phyloP scores from a whole-genome alignment of 2,329 filamentous ascomycete genomes.

The Teratosphaeria gauchensis region DNA sequence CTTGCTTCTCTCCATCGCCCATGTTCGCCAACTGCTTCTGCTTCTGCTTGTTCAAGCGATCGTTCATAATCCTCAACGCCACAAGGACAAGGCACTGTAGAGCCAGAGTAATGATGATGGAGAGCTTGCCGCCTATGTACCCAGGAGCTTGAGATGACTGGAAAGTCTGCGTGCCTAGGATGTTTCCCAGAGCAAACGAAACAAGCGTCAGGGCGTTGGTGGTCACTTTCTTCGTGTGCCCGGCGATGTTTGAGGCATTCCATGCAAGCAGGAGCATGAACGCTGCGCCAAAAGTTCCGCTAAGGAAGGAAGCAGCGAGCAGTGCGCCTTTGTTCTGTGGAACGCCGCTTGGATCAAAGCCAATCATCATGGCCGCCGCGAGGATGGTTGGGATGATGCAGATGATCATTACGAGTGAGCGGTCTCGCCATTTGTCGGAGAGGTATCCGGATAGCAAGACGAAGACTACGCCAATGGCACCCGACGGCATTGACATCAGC shows the following conservation, averaged over 20 bases:
- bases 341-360: conserved; percentile 22
- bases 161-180: conserved; percentile 38
- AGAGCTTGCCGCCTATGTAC: conserved; percentile 18
- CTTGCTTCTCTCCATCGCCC: conserved; percentile 17
- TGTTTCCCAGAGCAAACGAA: conserved; percentile 35
- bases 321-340: conserved; percentile 25
- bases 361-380: conserved; percentile 31
- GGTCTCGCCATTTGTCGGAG: conserved; percentile 30
- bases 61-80: conserved; percentile 24
- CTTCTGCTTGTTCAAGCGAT: conserved; percentile 19
- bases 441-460: conserved; percentile 17
- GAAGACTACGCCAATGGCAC: conserved; percentile 1
- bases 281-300: conserved; percentile 27
- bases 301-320: conserved; percentile 24
- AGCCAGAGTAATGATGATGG: conserved; percentile 15
- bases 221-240: conserved; percentile 42
- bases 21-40: conserved; percentile 16
- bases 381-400: conserved; percentile 40
- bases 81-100: conserved; percentile 22
- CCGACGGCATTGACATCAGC: not conserved
- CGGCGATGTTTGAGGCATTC: conserved; percentile 39
- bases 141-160: conserved; percentile 33
- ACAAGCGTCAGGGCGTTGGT: conserved; percentile 38
- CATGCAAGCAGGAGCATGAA: conserved; percentile 34
- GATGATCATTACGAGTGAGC: conserved; percentile 34